Conservation (phyloP, 2,329 filamentous ascomycete species). For the Polychaeton citri region DNA sequence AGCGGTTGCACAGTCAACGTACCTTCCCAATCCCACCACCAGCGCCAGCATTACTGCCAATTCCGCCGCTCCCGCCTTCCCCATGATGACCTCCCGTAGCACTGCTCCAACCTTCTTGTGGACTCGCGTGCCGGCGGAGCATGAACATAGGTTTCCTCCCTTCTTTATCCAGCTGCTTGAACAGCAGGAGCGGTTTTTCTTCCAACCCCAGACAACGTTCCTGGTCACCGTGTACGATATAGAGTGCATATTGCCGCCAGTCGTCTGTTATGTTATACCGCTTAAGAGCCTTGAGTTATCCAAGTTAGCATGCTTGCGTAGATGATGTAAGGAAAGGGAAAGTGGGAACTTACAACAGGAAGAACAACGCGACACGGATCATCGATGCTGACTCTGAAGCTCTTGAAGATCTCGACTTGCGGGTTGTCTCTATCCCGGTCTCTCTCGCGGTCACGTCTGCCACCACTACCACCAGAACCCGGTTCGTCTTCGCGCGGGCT, state of each 20-base stretch:
- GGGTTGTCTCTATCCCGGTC: constrained; percentile 24
- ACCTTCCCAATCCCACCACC: constrained; percentile 1
- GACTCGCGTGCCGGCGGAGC: constrained; percentile 55
- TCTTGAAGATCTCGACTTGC: constrained; percentile 93
- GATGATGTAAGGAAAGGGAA: constrained; percentile 1
- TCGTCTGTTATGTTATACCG: constrained; percentile 98
- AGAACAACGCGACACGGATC: constrained; percentile 96
- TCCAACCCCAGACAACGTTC: constrained; percentile 85
- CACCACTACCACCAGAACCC: background rate
- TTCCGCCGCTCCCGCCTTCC: constrained; percentile 2
- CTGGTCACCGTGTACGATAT: constrained; percentile 98
- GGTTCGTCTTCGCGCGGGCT: constrained; percentile 19
- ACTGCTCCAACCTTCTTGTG: constrained; percentile 24
- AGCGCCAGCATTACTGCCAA: background rate
- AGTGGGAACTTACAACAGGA: constrained; percentile 43
- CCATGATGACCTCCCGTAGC: constrained; percentile 2
- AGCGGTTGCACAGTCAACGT: background rate
- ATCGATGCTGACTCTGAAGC: constrained; percentile 93
- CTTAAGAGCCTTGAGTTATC: constrained; percentile 52
- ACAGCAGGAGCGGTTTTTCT: constrained; percentile 87
- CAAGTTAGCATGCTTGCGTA: too few species aligned
- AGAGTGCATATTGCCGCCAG: constrained; percentile 93
- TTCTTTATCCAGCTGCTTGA: constrained; percentile 94
- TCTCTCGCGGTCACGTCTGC: constrained; percentile 6
- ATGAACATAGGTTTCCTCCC: constrained; percentile 99